Conservation (phyloP, 192 early-diverging fungal species). For the Kickxella alabastrina region DNA sequence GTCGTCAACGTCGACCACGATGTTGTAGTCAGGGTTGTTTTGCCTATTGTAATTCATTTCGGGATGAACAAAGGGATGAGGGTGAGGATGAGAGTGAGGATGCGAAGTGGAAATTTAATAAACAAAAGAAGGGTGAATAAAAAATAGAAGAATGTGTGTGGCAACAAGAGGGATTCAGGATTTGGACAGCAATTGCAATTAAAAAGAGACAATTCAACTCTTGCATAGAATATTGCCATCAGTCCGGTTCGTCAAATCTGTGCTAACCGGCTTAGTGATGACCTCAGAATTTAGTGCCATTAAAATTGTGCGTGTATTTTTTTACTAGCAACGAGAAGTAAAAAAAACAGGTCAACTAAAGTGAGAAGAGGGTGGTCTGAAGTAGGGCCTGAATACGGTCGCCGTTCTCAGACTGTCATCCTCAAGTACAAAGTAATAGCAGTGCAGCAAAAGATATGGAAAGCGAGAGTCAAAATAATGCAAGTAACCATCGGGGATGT, state of each 20-base stretch:
- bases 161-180: too few relatives aligned
- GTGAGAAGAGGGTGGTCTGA: slow-evolving; percentile 46
- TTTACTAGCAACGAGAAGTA: too few relatives aligned
- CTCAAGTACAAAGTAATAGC: slow-evolving; percentile 78
- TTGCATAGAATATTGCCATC: too few relatives aligned
- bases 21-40: slow-evolving; percentile 43
- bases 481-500: slow-evolving; percentile 83
- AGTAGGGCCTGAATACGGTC: slow-evolving; percentile 67
- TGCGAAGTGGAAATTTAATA: neutral
- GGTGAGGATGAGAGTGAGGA: neutral
- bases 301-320: too few relatives aligned
- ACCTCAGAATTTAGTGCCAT: too few relatives aligned
- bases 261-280: too few relatives aligned
- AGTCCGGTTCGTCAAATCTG: too few relatives aligned
- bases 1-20: slow-evolving; percentile 54
- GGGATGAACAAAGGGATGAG: neutral
- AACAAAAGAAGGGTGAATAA: neutral
- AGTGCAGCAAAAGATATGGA: slow-evolving; percentile 82
- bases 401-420: slow-evolving; percentile 59
- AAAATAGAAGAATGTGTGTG: too few relatives aligned
- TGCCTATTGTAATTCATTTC: slow-evolving; percentile 8
- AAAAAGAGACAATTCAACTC: too few relatives aligned
- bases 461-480: slow-evolving; percentile 88
- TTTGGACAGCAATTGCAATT: too few relatives aligned
- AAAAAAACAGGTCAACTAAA: too few relatives aligned